phyloP scores from a whole-genome alignment of 1,284 basidiomycete genomes.

The Takashimella koratensis region DNA sequence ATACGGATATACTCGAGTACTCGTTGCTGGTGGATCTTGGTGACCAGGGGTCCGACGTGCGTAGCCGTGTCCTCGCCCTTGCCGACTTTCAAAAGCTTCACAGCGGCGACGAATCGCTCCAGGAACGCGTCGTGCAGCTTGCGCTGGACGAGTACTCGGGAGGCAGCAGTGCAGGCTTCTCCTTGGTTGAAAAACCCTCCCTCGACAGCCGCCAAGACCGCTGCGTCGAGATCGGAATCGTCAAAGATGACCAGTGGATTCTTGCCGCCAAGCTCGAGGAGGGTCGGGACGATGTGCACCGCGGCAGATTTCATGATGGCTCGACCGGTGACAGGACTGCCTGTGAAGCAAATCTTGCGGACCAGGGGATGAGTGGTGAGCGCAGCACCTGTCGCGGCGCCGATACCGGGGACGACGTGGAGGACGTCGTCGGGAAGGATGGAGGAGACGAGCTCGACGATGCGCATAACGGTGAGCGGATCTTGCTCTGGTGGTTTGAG shows the following conservation, averaged over 20 bases:
- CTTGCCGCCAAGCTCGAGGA: constrained; percentile 23
- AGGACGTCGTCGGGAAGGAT: constrained; percentile 14
- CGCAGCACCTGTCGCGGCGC: constrained; percentile 7
- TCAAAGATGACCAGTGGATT: constrained; percentile 13
- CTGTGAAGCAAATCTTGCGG: constrained; percentile 20
- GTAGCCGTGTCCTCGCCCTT: constrained; percentile 12
- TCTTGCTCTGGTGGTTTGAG: constrained; percentile 19
- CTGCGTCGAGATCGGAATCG: constrained; percentile 14
- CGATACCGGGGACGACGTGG: constrained; percentile 18
- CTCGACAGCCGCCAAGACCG: constrained; percentile 16
- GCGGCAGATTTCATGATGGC: constrained; percentile 19
- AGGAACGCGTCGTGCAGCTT: too few species aligned
- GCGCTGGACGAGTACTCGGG: constrained; percentile 17
- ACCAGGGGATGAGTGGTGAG: constrained; percentile 11
- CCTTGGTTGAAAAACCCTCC: constrained; percentile 17
- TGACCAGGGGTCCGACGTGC: constrained; percentile 16
- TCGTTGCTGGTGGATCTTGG: constrained; percentile 11
- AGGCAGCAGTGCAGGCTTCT: constrained; percentile 19
- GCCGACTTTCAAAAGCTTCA: constrained; percentile 12
- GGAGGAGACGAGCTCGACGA: constrained; percentile 13
- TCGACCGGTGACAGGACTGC: constrained; percentile 11
- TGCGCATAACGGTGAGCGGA: constrained; percentile 13
- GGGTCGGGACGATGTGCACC: too few species aligned
- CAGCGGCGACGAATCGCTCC: too few species aligned
- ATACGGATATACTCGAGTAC: constrained; percentile 12